Conservation (phyloP, 768 basidiomycete species). For the Hysterangium stoloniferum region DNA sequence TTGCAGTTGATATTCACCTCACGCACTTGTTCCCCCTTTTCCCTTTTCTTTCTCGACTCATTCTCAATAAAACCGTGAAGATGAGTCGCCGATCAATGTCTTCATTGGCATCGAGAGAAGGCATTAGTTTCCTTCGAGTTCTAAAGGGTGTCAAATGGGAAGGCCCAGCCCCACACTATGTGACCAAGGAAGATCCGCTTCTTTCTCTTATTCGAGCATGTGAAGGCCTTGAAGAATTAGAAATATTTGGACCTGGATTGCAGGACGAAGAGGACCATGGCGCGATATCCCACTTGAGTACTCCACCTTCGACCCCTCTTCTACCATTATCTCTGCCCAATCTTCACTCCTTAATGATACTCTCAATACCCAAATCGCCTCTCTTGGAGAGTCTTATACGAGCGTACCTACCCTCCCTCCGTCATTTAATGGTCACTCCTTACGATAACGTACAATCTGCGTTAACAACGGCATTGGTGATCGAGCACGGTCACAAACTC, state of each 20-base stretch:
- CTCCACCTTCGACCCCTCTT: conserved; percentile 23
- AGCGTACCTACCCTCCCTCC: conserved; percentile 54
- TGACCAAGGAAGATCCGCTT: conserved; percentile 40
- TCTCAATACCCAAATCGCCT: conserved; percentile 62
- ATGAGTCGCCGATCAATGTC: conserved; percentile 53
- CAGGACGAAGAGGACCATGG: conserved; percentile 38
- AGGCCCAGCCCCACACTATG: conserved; percentile 22
- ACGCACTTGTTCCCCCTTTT: conserved; percentile 56
- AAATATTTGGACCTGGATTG: conserved; percentile 52
- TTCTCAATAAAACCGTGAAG: conserved; percentile 46
- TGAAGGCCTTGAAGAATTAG: conserved; percentile 52
- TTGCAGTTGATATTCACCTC: conserved; percentile 55
- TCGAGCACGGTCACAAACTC: conserved; percentile 48
- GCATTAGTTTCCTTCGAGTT: conserved; percentile 37
- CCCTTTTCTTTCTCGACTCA: conserved; percentile 52
- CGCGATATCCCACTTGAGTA: conserved; percentile 3
- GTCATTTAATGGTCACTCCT: conserved; percentile 61
- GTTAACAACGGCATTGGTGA: conserved; percentile 50
- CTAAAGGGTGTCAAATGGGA: conserved; percentile 52
- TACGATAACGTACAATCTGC: conserved; percentile 61
- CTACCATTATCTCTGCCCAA: conserved; percentile 45
- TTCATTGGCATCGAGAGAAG: conserved; percentile 46
- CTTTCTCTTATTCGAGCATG: conserved; percentile 50
- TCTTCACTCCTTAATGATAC: conserved; percentile 50
- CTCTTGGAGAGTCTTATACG: conserved; percentile 51